Evolutionary conservation across 208 protist genomes (phyloP).

Genomic region (Histomonas meleagridis): DNA sequence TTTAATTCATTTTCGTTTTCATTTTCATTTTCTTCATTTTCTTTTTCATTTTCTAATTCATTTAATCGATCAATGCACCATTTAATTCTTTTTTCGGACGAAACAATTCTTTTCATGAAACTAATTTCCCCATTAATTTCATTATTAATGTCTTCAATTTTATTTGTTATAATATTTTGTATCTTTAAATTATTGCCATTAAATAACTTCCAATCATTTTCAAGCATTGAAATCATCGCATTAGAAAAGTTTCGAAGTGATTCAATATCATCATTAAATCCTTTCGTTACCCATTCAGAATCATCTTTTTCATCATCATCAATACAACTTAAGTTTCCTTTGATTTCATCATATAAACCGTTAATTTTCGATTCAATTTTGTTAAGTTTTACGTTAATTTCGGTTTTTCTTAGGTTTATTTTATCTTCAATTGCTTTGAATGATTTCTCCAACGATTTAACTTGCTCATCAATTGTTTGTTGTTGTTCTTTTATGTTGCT

Average conservation of each 20-base stretch:
- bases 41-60: neutral
- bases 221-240: neutral
- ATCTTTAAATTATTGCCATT: neutral
- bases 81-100: neutral
- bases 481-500: neutral
- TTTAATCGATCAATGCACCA: neutral
- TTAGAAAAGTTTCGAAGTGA: neutral
- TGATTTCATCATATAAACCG: neutral
- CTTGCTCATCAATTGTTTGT: neutral
- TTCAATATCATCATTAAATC: neutral
- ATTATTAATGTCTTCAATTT: neutral
- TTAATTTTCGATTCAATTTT: neutral
- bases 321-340: neutral
- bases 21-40: neutral
- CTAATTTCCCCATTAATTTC: neutral
- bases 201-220: neutral
- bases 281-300: neutral
- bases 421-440: neutral
- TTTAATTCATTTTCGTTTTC: neutral
- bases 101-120: neutral
- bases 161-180: neutral
- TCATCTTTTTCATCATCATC: neutral
- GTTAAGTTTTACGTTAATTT: neutral
- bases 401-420: neutral
- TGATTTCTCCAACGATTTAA: neutral